Percentiles rank a stretch among this genome's conserved stretches.
Evolutionary conservation across 208 protist species (phyloP).

Genomic region (Herpetomonas samuelpessoai): DNA sequence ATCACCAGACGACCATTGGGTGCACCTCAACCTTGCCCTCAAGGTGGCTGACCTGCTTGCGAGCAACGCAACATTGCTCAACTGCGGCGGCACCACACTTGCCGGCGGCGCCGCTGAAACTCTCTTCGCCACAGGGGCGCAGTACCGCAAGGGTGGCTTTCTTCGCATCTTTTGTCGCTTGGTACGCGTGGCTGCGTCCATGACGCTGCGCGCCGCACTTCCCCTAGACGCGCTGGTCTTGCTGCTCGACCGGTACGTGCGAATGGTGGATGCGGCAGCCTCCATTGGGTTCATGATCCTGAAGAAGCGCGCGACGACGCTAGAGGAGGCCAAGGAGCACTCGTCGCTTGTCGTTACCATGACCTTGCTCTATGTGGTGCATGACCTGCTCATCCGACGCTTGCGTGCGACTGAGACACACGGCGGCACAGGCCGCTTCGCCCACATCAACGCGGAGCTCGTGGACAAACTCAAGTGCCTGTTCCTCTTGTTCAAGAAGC

Average conservation of each 20-base stretch:
- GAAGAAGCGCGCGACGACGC: conserved; percentile 24
- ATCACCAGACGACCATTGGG: conserved; percentile 68
- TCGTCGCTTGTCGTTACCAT: conserved; percentile 61
- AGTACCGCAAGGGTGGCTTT: conserved; percentile 53
- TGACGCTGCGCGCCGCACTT: conserved; percentile 44
- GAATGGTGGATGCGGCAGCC: conserved; percentile 39
- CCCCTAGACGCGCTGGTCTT: conserved; percentile 35
- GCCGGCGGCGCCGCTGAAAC: conserved; percentile 4
- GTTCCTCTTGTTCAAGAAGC: conserved; percentile 49
- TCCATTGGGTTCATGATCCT: conserved; percentile 34
- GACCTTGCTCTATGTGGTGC: conserved; percentile 51
- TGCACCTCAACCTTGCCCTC: conserved; percentile 67
- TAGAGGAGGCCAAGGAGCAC: conserved; percentile 53
- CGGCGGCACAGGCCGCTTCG: conserved; percentile 25
- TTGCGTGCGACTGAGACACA: conserved; percentile 32
- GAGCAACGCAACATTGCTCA: conserved; percentile 41
- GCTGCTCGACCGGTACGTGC: conserved; percentile 40
- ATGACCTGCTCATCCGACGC: conserved; percentile 70
- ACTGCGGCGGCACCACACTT: conserved; percentile 41
- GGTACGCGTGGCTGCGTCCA: conserved; percentile 51
- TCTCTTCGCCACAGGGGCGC: conserved; percentile 8
- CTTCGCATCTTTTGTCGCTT: conserved; percentile 79
- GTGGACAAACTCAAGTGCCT: conserved; percentile 62
- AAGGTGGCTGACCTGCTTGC: conserved; percentile 62
- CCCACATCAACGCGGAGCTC: conserved; percentile 51